Percentiles rank a stretch among this genome's conserved stretches.
Evolutionary conservation across 2,329 filamentous ascomycete species (phyloP).

Genomic region (Cladophialophora psammophila): DNA sequence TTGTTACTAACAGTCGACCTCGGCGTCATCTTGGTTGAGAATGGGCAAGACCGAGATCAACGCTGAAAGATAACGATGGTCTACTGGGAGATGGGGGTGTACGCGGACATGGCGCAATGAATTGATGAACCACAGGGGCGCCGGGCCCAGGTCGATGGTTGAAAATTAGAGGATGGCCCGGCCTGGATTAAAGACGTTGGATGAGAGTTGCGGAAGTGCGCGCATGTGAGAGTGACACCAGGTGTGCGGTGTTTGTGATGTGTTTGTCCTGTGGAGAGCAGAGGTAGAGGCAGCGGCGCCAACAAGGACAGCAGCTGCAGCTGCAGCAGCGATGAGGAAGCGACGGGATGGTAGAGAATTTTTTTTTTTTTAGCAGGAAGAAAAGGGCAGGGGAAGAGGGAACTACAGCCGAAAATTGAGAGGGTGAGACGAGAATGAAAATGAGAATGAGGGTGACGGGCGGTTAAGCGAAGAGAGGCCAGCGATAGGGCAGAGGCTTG

Average conservation of each 20-base stretch:
- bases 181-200: not conserved
- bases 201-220: not conserved
- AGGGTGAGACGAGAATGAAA: not conserved
- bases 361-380: not conserved
- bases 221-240: not conserved
- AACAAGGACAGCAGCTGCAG: not conserved
- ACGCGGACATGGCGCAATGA: constrained; percentile 17
- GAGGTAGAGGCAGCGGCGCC: not conserved
- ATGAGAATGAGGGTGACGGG: too few relatives aligned
- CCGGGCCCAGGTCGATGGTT: not conserved
- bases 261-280: not conserved
- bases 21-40: constrained; percentile 28
- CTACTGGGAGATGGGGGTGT: constrained; percentile 3
- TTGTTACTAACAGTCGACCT: constrained; percentile 27
- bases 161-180: not conserved
- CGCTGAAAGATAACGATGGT: constrained; percentile 4
- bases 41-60: not conserved
- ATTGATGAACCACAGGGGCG: not conserved
- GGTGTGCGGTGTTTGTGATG: constrained; percentile 16
- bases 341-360: not conserved
- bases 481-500: not conserved
- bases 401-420: not conserved
- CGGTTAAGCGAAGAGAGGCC: not conserved
- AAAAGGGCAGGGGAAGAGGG: not conserved
- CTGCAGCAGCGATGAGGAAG: not conserved